Percentiles rank a stretch among this genome's conserved stretches.
Conservation (phyloP, 1,139 yeast genomes). For the Debaryomyces coudertii region DNA sequence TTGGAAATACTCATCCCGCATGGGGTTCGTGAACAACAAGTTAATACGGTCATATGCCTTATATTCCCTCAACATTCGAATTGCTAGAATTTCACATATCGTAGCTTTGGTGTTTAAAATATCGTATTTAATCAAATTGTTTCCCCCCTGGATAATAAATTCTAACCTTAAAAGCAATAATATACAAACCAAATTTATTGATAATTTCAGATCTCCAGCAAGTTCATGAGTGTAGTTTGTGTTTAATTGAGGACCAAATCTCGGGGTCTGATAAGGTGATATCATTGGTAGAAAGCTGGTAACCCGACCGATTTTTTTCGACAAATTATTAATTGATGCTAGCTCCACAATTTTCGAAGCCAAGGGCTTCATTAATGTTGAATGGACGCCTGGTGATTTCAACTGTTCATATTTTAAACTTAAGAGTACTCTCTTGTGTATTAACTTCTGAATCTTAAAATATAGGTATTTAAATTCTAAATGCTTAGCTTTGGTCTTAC, state of each 20-base stretch:
- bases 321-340: constrained; percentile 20
- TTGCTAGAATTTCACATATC: constrained; percentile 59
- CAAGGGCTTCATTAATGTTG: constrained; percentile 55
- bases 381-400: constrained; percentile 55
- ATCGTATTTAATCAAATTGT: constrained; percentile 53
- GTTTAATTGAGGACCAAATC: constrained; percentile 22
- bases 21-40: constrained; percentile 46
- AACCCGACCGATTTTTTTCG: constrained; percentile 13
- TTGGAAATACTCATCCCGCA: constrained; percentile 25
- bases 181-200: constrained; percentile 35
- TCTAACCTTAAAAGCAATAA: constrained; percentile 43
- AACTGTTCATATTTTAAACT: constrained; percentile 59
- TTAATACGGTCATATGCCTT: constrained; percentile 49
- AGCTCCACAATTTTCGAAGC: constrained; percentile 34
- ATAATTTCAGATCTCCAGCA: constrained; percentile 20
- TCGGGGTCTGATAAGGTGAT: constrained; percentile 20
- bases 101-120: constrained; percentile 54
- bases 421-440: constrained; percentile 47
- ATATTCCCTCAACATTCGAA: constrained; percentile 55
- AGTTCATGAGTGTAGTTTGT: constrained; percentile 9
- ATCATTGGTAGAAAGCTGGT: constrained; percentile 10
- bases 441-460: constrained; percentile 39
- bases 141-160: constrained; percentile 51
- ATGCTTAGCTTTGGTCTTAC: constrained; percentile 10
- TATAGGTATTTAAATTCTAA: constrained; percentile 45